Evolutionary conservation across 495 filamentous ascomycete genomes (phyloP), one percentile per base, ranked within the genome.

Genomic region (Penicillium herquei): DNA sequence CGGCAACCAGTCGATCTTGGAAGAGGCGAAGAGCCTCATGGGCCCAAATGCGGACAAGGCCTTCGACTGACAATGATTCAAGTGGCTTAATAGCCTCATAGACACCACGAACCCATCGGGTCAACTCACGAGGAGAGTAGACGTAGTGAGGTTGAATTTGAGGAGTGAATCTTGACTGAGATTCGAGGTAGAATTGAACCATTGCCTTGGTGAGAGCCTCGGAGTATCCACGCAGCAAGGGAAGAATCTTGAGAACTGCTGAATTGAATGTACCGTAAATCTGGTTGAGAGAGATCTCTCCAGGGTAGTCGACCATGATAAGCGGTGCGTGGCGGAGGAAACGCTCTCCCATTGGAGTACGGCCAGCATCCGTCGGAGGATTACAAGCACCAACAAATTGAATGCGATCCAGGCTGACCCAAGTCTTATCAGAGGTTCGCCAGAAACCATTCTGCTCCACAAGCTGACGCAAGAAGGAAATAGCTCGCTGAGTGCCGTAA

Each of bases 371-470:
- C 3, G 95, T 98, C n/a, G 94, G 94, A 62, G 94, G 94, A 73
- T 99, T 99, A 73, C 94, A 99, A 65, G 94, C 94, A 61, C 94
- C 94, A 41, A 99, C 94, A 63, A 99, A 99, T 69, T 99, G 94
- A 67, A 99, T 96, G 41, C 94, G 88, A 65, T 99, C 94, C 43
- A 99, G 81, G 14, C 89, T 94, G 51, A 99, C 93, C 94, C 94
- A 99, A 1, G 89, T 91, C 76, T 96, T 98, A 74, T 98, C 93
- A 3, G 89, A 88, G 10, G 95, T 95, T 57, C 94, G 83, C 94
- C 94, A 99, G 82, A 98, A 99, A 9, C 94, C 94, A 70, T 98
- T 97, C 68, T 98, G 95, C 69, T 99, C 94, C 41, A 99, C 90
- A 52, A 99, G 81, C 67, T 99, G 94, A 50, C 94, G 85, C 58